Percentiles rank a stretch among this genome's conserved stretches.
phyloP scores from a whole-genome alignment of 1,139 yeast genomes.

The Suhomyces bribrorum region DNA sequence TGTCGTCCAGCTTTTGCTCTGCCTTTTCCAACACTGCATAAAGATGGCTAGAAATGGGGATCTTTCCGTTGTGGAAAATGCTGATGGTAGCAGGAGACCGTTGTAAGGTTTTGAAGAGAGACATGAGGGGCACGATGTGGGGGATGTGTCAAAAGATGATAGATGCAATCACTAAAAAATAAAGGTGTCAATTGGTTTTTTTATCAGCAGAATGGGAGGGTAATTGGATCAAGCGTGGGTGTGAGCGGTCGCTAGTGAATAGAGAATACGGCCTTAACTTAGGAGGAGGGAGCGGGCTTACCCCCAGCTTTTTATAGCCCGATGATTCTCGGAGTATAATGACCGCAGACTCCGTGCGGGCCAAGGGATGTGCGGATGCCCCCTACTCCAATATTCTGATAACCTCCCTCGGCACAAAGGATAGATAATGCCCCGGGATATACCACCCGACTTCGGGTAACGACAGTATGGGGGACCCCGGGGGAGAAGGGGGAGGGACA shows the following conservation, averaged over 20 bases:
- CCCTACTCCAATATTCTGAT: not conserved
- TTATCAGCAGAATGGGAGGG: too few relatives aligned
- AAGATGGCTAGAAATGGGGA: conserved; percentile 36
- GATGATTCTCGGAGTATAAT: conserved; percentile 9
- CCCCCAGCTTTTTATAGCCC: not conserved
- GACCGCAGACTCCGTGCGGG: conserved; percentile 13
- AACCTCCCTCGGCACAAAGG: conserved; percentile 5
- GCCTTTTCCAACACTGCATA: conserved; percentile 38
- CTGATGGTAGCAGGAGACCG: conserved; percentile 46
- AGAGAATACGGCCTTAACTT: too few relatives aligned
- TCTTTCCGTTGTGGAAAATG: conserved; percentile 42
- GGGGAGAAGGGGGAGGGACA: too few relatives aligned
- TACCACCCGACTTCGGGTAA: not conserved
- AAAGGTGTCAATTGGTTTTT: too few relatives aligned
- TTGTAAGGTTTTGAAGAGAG: conserved; percentile 47
- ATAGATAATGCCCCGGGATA: conserved; percentile 3
- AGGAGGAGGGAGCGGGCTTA: conserved; percentile 1
- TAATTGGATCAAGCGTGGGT: too few relatives aligned
- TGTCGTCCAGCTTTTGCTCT: conserved; percentile 25
- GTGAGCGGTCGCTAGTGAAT: too few relatives aligned
- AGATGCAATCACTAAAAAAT: too few relatives aligned
- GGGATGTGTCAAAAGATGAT: not conserved
- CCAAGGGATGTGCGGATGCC: conserved; percentile 8
- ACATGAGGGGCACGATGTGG: conserved; percentile 17
- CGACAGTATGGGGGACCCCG: too few relatives aligned